Conservation (phyloP, 2,329 filamentous ascomycete genomes). For the Pyricularia sp. region DNA sequence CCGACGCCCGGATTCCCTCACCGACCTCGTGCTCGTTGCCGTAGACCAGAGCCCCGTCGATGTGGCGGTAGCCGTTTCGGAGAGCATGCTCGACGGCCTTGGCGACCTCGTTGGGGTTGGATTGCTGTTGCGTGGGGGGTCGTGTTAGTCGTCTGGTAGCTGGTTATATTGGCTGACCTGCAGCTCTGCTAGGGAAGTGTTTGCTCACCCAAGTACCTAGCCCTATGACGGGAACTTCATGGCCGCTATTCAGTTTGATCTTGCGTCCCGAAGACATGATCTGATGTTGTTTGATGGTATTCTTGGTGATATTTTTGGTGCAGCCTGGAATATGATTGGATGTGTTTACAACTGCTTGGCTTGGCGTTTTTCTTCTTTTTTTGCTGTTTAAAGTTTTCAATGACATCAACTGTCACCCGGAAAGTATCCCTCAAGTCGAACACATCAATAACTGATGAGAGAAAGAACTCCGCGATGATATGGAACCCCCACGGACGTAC, state of each 20-base stretch:
- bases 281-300: background rate
- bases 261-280: constrained; percentile 4
- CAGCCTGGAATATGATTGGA: background rate
- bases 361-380: too few species aligned
- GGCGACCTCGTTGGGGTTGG: constrained; percentile 31
- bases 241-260: constrained; percentile 3
- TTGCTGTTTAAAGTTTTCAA: too few species aligned
- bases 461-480: too few species aligned
- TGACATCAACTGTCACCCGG: too few species aligned
- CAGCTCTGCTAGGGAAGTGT: background rate
- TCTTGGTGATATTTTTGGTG: background rate
- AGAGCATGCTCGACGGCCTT: constrained; percentile 37
- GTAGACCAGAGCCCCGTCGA: constrained; percentile 26
- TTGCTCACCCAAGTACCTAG: constrained; percentile 1
- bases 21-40: constrained; percentile 20
- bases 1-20: constrained; percentile 8
- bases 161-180: background rate
- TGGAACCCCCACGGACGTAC: too few species aligned
- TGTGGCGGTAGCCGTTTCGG: constrained; percentile 26
- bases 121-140: constrained; percentile 12
- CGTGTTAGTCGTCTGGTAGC: background rate
- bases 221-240: constrained; percentile 3
- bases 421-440: too few species aligned
- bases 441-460: too few species aligned
- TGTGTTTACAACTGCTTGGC: background rate